Conservation (phyloP, 164 flowering plant species). For the Macadamia tetraphylla region DNA sequence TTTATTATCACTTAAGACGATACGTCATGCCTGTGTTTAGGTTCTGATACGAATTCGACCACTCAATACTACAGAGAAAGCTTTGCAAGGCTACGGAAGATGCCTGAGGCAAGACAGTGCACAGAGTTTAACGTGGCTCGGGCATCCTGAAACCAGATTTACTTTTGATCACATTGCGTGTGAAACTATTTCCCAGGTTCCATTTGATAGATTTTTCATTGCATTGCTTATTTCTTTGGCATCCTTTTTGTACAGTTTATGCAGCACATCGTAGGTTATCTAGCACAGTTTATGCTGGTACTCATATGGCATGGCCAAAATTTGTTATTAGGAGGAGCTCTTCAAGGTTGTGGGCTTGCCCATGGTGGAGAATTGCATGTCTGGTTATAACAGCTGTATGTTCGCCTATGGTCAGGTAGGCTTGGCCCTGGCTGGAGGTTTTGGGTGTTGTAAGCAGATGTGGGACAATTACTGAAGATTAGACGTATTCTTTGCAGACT, state of each 20-base stretch:
- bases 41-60: conserved; percentile 80
- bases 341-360: conserved; percentile 80
- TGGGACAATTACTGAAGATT: conserved; percentile 2
- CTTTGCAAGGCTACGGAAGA: conserved; percentile 46
- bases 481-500: conserved; percentile 47
- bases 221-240: neutral
- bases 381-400: conserved; percentile 93
- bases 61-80: conserved; percentile 45
- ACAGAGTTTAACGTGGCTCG: conserved; percentile 72
- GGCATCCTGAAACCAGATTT: conserved; percentile 86
- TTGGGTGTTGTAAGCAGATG: neutral
- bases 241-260: neutral
- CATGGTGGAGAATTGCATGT: conserved; percentile 95
- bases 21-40: conserved; percentile 22
- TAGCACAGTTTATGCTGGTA: neutral
- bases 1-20: neutral
- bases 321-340: conserved; percentile 55
- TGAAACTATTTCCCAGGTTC: conserved; percentile 79
- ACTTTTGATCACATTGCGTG: conserved; percentile 87
- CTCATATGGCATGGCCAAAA: neutral
- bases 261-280: too few relatives aligned
- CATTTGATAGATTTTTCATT: neutral
- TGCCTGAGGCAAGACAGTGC: conserved; percentile 82
- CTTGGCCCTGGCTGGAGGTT: neutral
- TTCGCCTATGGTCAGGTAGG: conserved; percentile 95